Evolutionary conservation across 257 asterid species (phyloP), one percentile per base, ranked within the genome.

Genomic region (Misopates orontium): DNA sequence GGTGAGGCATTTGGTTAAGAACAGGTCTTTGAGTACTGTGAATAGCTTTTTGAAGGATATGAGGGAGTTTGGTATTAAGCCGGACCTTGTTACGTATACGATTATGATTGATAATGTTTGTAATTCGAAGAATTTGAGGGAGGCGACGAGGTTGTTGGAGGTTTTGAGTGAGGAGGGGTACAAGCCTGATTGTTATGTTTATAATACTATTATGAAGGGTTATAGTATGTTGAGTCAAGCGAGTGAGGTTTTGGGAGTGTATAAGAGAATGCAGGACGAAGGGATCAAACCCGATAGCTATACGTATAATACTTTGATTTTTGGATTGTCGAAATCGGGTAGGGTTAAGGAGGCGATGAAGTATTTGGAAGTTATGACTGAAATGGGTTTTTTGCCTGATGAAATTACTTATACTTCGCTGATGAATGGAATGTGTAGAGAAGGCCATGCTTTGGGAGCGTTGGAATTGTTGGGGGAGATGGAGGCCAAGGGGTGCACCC

Each of bases 341-440:
- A 78, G 85, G 76, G 88, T 89, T 52, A 77, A 74, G 72, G 93
- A 92, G 69, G 98, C 98, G 1, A 85, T 77, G 85, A 84, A 83
- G 79, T 93, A 75, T 69, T 77, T 87, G 21, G 64, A 66, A 12
- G 81, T 87, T 54, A 93, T 93, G 98, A 62, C 74, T 21, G 96
- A 84, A 48, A 79, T 66, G 81, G 98, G 97, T 1, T 83, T 84
- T 75, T 63, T 77, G 19, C 96, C 99, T 0, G 96, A 93, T 75
- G 92, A 85, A 5, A 79, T 86, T 64, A 87, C 96, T 8, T 94
- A 94, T 66, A 88, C 99, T 62, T 94, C 97, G 0, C 75, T 94
- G 78, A 94, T 94, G 99, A 94, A 88, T 71, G 99, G 99, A 15
- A 77, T 94, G 99, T 90, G 95, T 80, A 74, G 97, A 68, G 90